Base-by-base conservation (phyloP, 108 stramenopile species). In the Schizochytrium sp. region DNA sequence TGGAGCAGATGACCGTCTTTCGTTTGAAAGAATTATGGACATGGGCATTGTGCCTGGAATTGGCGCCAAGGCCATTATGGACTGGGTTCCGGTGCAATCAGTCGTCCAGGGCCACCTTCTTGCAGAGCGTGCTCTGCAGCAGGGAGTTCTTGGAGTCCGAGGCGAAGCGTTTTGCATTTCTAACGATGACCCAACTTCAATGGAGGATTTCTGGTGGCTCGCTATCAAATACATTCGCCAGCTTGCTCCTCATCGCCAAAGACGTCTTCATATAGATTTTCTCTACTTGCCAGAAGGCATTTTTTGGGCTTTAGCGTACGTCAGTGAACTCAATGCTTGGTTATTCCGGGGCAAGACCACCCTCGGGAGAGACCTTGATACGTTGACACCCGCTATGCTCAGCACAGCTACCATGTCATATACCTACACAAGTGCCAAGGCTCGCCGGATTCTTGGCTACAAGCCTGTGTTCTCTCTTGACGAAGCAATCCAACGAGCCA, bases 61-160 rank as follows among this genome's bases (percentile, higher is more conserved):
- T 55, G 76, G 76, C 76, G 47, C 76, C 0, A 49, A 55, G 15
- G 76, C 76, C 0, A 3, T 83, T 38, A 83, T 83, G 76, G 76
- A 83, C 76, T 83, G 76, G 76, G 76, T 83, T 10, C 53, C 47
- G 38, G 76, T 83, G 5, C 50, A 83, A 53, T 55, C 47, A 13
- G 76, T 83, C n/a, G 76, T 83, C n/a, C 76, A 55, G 47, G 76
- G 76, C 55, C 76, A 83, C 76, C 53, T 83, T 10, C 76, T 83
- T 28, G 76, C 76, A 8, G 76, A 83, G 53, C 76, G 28, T 5
- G 76, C 76, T 47, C 47, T 83, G 47, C 53, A 55, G 40, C 50
- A 83, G 38, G 76, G 53, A 13, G 28, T 17, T 28, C 17, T n/a
- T 13, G 76, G 76, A n/a, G 76, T 83, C 5, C 76, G 76, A 1